A percentile compares a stretch with the other conserved stretches of the same genome.
phyloP scores from a whole-genome alignment of 176 grass and related monocot species.

The Secale cereale region DNA sequence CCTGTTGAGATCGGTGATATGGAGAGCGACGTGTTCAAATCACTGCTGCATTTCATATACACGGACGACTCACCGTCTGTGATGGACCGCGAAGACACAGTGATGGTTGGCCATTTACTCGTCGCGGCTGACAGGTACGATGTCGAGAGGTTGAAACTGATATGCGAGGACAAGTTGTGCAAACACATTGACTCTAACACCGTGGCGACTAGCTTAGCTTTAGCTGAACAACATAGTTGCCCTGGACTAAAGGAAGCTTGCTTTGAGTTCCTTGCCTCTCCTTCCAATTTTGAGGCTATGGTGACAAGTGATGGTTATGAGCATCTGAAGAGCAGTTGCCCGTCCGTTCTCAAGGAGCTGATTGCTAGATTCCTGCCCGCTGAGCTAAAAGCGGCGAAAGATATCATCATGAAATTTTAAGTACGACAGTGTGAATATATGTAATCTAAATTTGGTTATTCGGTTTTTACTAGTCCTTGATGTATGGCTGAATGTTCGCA shows the following conservation, averaged over 20 bases:
- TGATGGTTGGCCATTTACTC: neutral
- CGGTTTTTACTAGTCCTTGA: neutral
- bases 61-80: neutral
- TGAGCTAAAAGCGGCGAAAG: neutral
- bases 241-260: neutral
- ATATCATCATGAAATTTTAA: neutral
- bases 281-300: neutral
- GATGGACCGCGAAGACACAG: neutral
- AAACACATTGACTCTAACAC: neutral
- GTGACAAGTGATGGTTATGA: neutral
- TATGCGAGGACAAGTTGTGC: neutral
- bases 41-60: neutral
- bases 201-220: neutral
- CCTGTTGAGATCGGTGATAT: neutral
- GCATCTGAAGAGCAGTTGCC: neutral
- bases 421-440: neutral
- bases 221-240: neutral
- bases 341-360: neutral
- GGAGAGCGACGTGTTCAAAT: neutral
- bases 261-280: neutral
- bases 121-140: neutral
- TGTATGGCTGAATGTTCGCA: neutral
- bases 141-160: neutral
- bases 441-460: neutral
- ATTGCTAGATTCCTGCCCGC: neutral